Base-by-base conservation (phyloP, 169 alveolate genomes). In the Prorocentrum cordatum region DNA sequence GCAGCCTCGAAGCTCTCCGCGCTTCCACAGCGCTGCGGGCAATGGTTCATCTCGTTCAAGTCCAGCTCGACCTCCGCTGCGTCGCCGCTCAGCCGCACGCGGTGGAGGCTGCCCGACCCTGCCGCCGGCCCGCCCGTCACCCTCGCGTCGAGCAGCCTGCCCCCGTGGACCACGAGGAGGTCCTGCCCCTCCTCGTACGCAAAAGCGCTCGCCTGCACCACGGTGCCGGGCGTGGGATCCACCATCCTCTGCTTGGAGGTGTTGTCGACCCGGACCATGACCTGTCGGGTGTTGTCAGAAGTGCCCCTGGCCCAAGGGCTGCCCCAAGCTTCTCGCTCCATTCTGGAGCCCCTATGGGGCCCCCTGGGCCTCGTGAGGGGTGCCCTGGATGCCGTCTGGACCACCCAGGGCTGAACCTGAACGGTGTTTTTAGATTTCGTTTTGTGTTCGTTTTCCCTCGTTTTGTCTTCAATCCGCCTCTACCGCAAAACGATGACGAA, bases 21-120 rank as follows among this genome's bases (percentile, higher is more conserved):
- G 75, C 88, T 77, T 6, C 16, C 50, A 50, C 54, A 77, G 64
- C 88, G 88, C 33, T 59, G 88, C 12, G 16, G 31, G 88, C 88
- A 36, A 33, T 77, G 88, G 36, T 77, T 77, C 88, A 77, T 77
- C 67, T 77, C 88, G 29, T 59, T 59, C 68, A 59, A 59, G 68
- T 59, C 68, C 12, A 59, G 38, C 68, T 59, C 68, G 38, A 7
- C 22, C 36, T 59, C 68, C 68, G 24, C 38, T 36, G n/a, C 6
- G 18, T 18, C 66, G 18, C 33, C 20, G 9, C 4, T 14, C 66
- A 16, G 29, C 12, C 18, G n/a, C 14, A 18, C 66, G 24, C 3
- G 24, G 2, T 31, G 31, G 2, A 58, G 1, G 77, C 77, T 27
- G 86, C 86, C 72, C 22, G 35, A 36, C 16, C 7, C 31, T 72